Base-by-base conservation (phyloP, 164 flowering plant genomes). In the Magnolia changhungtana region DNA sequence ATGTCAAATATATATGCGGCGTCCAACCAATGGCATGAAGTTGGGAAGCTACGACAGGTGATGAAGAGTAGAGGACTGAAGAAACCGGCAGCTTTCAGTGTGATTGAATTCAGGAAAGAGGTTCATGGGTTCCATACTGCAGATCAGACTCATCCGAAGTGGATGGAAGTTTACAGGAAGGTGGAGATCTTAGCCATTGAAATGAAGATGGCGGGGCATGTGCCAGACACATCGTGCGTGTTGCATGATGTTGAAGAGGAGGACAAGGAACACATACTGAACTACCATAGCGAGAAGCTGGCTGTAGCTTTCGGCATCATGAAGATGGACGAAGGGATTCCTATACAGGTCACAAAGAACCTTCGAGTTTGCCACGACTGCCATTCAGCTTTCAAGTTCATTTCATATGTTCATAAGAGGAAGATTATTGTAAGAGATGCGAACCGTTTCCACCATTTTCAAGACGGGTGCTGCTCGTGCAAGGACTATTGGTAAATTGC, bases 1-100 rank as follows among this genome's bases (percentile, higher is more conserved):
- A 79, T 87, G 87, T 83, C 90, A 16, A 86, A 87, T 72, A 73
- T 85, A 27, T 85, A 84, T 77, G 87, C 88, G 3, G 86, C 84
- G 45, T 83, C 85, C 8, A 79, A 71, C 73, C 80, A 82, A 64
- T 85, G 88, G 88, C 81, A 81, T 63, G 88, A 87, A 70, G 87
- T 83, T 64, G 79, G 78, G 61, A 79, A 78, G 50, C 72, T 87
- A 45, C 77, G 88, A 75, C 63, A 72, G 64, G 61, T 71, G 31
- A 83, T 85, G 86, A 87, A 78, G 80, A 51, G 74, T 18, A 87
- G 51, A 79, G 82, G 87, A 52, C 37, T 87, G 67, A 81, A 69
- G 78, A 87, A 87, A 78, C 83, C 85, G 1, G 84, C 87, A 67
- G 88, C 87, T 50, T 84, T 75, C 63, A 85, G 90, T 73, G 78